Evolutionary conservation across 1,284 basidiomycete genomes (phyloP), one percentile per base, ranked within the genome.

Genomic region (Malassezia furfur): DNA sequence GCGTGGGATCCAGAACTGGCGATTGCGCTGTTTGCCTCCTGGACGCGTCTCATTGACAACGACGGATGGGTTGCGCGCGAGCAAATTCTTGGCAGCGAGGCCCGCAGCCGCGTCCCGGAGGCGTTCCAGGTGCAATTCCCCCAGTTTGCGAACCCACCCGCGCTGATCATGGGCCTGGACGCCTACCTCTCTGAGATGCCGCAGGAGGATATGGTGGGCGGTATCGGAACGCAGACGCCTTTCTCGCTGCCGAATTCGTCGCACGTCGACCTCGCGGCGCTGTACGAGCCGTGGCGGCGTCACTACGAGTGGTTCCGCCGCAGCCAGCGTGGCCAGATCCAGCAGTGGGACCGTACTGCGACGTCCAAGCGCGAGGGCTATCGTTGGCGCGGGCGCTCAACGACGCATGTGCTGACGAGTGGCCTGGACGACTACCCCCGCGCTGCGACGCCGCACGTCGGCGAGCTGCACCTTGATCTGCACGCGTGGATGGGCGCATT

Each of bases 221-320:
- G 57, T 3, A 38, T 52, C 0, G 44, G 56, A 30, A 52, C 52
- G n/a, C 60, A 62, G 34, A 57, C 57, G 45, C 52, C 57, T 40
- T 54, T 61, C 3, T 39, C 51, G 2, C 6, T 14, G 5, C 28
- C 28, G 0, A 32, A 19, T 5, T 7, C 41, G 80, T 78, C 59
- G 75, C 77, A 36, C 81, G 83, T 63, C 75, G 87, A 32, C 75
- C 82, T 94, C 45, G 81, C 79, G 45, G 84, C 83, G 3, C 87
- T 94, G 57, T 96, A 96, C 70, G 77, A 79, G 25, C 85, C 87
- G 5, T 80, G 94, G 12, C 87, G 86, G 64, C 81, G 86, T 17
- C 91, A 96, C 75, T 96, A 94, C 71, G 84, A 88, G 55, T 96
- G 91, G 91, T 94, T 94, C 81, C 82, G 89, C 28, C 83, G 84